Evolutionary conservation across 1,284 basidiomycete species (phyloP), one percentile per base, ranked within the genome.

Genomic region (Ceratobasidium sp.): DNA sequence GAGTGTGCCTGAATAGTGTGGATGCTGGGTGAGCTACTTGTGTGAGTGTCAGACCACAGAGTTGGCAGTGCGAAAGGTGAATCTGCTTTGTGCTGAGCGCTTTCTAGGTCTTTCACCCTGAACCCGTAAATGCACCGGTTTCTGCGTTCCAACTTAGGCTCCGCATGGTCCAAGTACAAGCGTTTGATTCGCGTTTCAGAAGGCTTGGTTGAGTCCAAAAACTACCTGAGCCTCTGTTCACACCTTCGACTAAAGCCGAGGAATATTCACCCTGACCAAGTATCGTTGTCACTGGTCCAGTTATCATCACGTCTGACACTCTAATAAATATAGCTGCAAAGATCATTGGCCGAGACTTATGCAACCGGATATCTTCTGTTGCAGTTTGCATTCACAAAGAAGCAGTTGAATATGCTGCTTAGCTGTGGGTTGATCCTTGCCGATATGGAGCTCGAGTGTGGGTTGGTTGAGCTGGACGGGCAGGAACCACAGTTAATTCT

Each of bases 181-280:
- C 93, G 92, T 84, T 89, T 88, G 0, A 95, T 98, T 64, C 84
- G 87, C 20, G 87, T 98, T 73, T 92, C 94, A 0, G 85, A 89
- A 1, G 95, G 93, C 7, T 87, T 99, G 39, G 87, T 93, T n/a
- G 97, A 99, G 87, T 95, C 94, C 89, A 95, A 81, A 93, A 94
- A 83, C 87, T 98, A 40, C 90, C 93, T 7, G 88, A 93, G 82
- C 95, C 97, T 0, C 86, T 99, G 63, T 98, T 99, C 84, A 99
- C 98, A 0, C 98, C 98, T 0, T 97, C 95, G 0, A 99, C 97
- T 12, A 99, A 99, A 85, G 98, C 97, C 0, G 97, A 97, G 79
- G 85, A 99, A 99, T 85, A 98, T 99, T 81, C 96, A 97, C 73
- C 96, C 97, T 0, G 93, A 94, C 82, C 89, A 91, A 89, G 94